Evolutionary conservation across 352 stramenopile species (phyloP).

Genomic region (Globisporangium acanthophoron): DNA sequence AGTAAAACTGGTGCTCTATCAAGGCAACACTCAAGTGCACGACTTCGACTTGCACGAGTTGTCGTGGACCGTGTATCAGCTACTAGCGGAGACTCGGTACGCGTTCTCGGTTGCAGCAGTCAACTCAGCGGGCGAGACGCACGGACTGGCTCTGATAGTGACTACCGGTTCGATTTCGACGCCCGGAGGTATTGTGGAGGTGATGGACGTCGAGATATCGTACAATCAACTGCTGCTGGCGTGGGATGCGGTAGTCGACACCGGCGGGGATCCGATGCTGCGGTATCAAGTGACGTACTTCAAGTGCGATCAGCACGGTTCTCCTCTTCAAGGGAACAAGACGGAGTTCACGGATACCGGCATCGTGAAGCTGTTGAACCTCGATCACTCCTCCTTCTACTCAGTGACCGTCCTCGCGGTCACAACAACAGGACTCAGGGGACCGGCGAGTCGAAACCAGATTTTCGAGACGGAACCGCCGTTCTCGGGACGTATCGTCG

Average conservation of each 20-base stretch:
- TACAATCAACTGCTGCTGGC: slow-evolving; percentile 31
- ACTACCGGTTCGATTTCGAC: slow-evolving; percentile 29
- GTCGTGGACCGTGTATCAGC: slow-evolving; percentile 23
- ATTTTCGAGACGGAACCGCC: slow-evolving; percentile 33
- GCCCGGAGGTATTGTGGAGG: slow-evolving; percentile 23
- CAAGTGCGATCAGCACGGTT: slow-evolving; percentile 17
- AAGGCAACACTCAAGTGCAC: slow-evolving; percentile 12
- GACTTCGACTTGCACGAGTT: slow-evolving; percentile 17
- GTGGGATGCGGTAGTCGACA: slow-evolving; percentile 36
- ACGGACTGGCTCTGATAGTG: slow-evolving; percentile 15
- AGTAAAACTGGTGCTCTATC: slow-evolving; percentile 28
- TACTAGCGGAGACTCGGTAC: slow-evolving; percentile 34
- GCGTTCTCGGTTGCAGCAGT: slow-evolving; percentile 25
- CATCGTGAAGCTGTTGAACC: slow-evolving; percentile 10
- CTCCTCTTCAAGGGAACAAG: slow-evolving; percentile 3
- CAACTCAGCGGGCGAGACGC: slow-evolving; percentile 31
- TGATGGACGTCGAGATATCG: slow-evolving; percentile 19
- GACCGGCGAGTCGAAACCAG: slow-evolving; percentile 12
- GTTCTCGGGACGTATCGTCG: slow-evolving; percentile 23
- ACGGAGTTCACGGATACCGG: slow-evolving; percentile 7
- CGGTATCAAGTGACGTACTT: slow-evolving; percentile 45
- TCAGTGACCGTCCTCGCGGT: slow-evolving; percentile 20
- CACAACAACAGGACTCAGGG: slow-evolving; percentile 31
- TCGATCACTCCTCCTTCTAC: slow-evolving; percentile 37
- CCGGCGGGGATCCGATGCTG: slow-evolving; percentile 33